These are phyloP conservation scores for Mucor mucedo DNA, from an alignment of 371 early-diverging fungal species.

Conservation along the genomic window DNA sequence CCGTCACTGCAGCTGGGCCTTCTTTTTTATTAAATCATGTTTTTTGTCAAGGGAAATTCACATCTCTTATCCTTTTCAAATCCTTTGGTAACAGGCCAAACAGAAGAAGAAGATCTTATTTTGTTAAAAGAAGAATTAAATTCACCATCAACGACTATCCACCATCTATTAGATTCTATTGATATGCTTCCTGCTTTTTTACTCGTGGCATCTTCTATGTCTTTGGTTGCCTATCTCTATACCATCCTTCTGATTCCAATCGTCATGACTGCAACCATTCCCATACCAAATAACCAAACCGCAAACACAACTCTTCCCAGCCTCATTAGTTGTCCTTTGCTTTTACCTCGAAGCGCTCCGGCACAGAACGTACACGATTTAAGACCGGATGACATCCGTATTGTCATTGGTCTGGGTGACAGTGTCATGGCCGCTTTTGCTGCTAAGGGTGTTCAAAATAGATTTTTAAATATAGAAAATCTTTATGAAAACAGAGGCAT, in stretches of 20 bases:
- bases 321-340: conserved; percentile 40
- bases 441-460: conserved; percentile 44
- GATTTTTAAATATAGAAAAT: conserved; percentile 35
- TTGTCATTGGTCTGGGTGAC: conserved; percentile 71
- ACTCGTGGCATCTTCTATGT: conserved; percentile 13
- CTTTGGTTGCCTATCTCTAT: conserved; percentile 28
- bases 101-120: not conserved
- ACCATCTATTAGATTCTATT: conserved; percentile 4
- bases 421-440: conserved; percentile 75
- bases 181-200: conserved; percentile 21
- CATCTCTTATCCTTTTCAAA: conserved; percentile 35
- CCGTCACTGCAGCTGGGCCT: not conserved
- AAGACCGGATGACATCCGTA: conserved; percentile 66
- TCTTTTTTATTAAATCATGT: conserved; percentile 25
- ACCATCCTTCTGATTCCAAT: conserved; percentile 28
- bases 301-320: conserved; percentile 13
- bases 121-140: not conserved
- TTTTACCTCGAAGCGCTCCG: conserved; percentile 32
- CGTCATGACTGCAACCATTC: conserved; percentile 17
- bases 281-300: not conserved
- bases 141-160: not conserved
- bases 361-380: conserved; percentile 44
- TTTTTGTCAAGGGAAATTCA: conserved; percentile 45
- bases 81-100: not conserved
- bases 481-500: conserved; percentile 52